A percentile compares a stretch with the other conserved stretches of the same genome.
Conservation (phyloP, 192 early-diverging fungal genomes). For the Physocladia obscura region DNA sequence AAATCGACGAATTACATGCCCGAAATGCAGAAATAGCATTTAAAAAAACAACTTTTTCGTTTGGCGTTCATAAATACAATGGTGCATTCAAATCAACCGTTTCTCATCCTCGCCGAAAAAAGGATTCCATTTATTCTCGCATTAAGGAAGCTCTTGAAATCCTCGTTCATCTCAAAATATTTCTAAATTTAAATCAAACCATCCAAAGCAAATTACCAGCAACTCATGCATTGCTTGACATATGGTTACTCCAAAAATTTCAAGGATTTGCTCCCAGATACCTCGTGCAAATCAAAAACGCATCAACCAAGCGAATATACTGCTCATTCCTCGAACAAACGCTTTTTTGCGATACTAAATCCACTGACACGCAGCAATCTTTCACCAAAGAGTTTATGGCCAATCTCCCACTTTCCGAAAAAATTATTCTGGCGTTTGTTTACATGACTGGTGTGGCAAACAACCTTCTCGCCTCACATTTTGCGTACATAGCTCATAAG, state of each 20-base stretch:
- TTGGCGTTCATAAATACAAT: background rate
- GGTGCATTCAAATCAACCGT: background rate
- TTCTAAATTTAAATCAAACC: background rate
- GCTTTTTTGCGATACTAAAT: too few species aligned
- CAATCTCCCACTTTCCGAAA: background rate
- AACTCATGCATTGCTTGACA: background rate
- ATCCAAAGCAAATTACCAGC: background rate
- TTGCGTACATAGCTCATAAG: background rate
- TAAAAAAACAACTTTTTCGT: background rate
- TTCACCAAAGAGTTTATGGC: background rate
- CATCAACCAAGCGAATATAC: background rate
- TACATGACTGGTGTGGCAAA: slow-evolving; percentile 4
- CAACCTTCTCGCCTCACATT: background rate
- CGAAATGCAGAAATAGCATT: background rate
- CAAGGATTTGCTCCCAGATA: background rate
- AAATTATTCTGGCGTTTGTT: background rate
- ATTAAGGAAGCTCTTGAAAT: background rate
- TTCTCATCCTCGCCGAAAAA: too few species aligned
- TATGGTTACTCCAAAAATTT: background rate
- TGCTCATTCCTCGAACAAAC: too few species aligned
- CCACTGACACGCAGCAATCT: background rate
- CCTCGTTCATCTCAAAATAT: background rate
- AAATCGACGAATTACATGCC: background rate
- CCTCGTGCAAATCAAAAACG: background rate
- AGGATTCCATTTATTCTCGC: too few species aligned